Percentiles rank a stretch among this genome's conserved stretches.
Conservation (phyloP, 2,329 filamentous ascomycete genomes). For the Pseudodiploospora longispora region DNA sequence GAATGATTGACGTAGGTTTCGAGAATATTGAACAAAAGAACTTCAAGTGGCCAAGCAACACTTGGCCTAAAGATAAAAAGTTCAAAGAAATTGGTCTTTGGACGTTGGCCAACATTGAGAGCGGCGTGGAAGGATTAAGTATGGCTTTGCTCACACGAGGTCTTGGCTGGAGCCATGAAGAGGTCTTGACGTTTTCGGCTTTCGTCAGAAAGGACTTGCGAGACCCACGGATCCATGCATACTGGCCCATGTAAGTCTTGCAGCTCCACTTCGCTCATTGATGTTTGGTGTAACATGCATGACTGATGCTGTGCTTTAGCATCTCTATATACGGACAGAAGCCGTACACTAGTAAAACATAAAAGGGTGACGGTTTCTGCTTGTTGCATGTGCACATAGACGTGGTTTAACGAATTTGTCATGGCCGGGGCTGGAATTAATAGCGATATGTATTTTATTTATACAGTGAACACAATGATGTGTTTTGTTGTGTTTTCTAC, state of each 20-base stretch:
- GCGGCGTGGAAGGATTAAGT: conserved; percentile 18
- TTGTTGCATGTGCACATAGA: too few relatives aligned
- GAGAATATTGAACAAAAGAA: conserved; percentile 39
- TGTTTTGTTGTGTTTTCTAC: too few relatives aligned
- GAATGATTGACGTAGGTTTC: conserved; percentile 39
- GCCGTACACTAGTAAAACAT: not conserved
- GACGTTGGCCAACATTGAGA: conserved; percentile 10
- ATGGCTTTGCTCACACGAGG: conserved; percentile 23
- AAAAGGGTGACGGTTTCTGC: too few relatives aligned
- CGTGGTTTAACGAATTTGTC: too few relatives aligned
- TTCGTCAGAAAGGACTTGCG: conserved; percentile 19
- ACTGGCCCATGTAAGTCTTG: conserved; percentile 23
- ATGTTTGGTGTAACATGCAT: not conserved
- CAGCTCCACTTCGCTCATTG: not conserved
- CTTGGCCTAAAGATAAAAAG: conserved; percentile 42
- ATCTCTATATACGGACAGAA: not conserved
- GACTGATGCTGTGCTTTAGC: not conserved
- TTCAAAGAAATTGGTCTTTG: conserved; percentile 38
- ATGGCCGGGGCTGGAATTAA: too few relatives aligned
- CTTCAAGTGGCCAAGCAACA: conserved; percentile 41
- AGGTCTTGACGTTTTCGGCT: conserved; percentile 17
- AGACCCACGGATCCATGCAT: conserved; percentile 19
- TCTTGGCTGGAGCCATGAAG: conserved; percentile 18
- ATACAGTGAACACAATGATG: too few relatives aligned
- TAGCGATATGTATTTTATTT: too few relatives aligned